These are phyloP conservation scores for Nicotiana obtusifolia DNA, from an alignment of 257 asterid genomes.

Conservation along the genomic window DNA sequence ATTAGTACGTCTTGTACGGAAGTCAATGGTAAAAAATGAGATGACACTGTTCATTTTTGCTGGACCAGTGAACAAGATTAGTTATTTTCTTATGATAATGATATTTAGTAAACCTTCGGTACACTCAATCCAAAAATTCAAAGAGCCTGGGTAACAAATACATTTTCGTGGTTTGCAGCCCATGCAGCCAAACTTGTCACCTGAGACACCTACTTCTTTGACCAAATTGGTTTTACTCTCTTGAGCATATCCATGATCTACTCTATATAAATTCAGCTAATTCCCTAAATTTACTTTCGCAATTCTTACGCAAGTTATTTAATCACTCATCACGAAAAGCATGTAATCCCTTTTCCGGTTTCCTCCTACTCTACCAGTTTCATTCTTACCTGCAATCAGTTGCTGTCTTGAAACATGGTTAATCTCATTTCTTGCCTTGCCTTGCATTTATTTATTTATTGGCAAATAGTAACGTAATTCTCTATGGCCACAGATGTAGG, in stretches of 20 bases:
- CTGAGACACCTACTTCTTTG: not conserved
- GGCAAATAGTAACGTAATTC: not conserved
- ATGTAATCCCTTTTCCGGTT: not conserved
- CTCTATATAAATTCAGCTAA: not conserved
- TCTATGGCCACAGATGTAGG: not conserved
- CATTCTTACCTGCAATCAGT: not conserved
- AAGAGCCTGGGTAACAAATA: not conserved
- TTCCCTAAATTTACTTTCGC: not conserved
- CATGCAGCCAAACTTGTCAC: not conserved
- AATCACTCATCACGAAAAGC: not conserved
- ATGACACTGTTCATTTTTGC: not conserved
- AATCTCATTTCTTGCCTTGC: not conserved
- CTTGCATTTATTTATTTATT: not conserved
- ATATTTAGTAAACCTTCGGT: not conserved
- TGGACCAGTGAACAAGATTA: not conserved
- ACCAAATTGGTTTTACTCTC: not conserved
- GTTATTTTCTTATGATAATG: not conserved
- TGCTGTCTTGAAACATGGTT: not conserved
- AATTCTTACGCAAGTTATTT: not conserved
- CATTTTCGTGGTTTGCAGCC: not conserved
- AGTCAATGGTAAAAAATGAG: not conserved
- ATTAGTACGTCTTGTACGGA: not conserved
- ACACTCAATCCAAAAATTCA: not conserved
- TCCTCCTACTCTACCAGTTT: not conserved
- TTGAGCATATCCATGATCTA: not conserved